Base-by-base conservation (phyloP, 139 green algal species). In the Choricystis sp. region DNA sequence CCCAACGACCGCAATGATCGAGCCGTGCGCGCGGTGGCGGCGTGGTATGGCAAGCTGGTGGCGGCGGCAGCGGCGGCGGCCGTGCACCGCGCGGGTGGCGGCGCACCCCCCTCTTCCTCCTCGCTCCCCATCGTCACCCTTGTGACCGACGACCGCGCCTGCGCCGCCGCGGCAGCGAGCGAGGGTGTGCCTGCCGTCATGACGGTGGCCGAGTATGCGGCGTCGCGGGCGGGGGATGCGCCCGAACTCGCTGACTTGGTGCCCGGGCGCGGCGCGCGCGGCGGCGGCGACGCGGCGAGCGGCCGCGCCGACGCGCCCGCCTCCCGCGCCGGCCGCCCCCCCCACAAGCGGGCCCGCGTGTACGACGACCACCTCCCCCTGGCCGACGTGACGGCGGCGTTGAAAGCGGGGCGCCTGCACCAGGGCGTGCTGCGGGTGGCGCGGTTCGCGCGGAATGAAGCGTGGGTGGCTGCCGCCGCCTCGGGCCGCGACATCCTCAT, bases 1-100 rank as follows among this genome's bases (percentile, higher is more conserved):
- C 80, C 85, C 29, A 98, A 98, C 68, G 92, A 98, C 80, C 75
- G 91, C n/a, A 98, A 98, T 72, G 92, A 98, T 78, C 73, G 91
- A n/a, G 92, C 92, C 26, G 95, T 98, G n/a, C 73, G 92, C 0
- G 77, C 86, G 5, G 89, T 78, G 19, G 79, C 84, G 0, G 65
- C 70, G 24, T 97, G 87, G 88, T 96, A 89, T 55, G 14, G 26
- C 9, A 9, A 16, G 9, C 9, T 52, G 9, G 40, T 31, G 55
- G 29, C 71, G 71, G 3, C 48, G 84, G 19, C 67, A 66, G 0
- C 49, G 31, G 23, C 75, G 68, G 26, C 80, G 26, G 56, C 19
- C 22, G 4, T 19, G 63, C 64, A 58, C 64, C 19, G 25, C 31
- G 20, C 64, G 64, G 9, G 56, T 69, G 64, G 56, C 56, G 25